These are phyloP conservation scores for Triticum dicoccoides DNA, from an alignment of 176 grass and related monocot species.

Conservation along the genomic window DNA sequence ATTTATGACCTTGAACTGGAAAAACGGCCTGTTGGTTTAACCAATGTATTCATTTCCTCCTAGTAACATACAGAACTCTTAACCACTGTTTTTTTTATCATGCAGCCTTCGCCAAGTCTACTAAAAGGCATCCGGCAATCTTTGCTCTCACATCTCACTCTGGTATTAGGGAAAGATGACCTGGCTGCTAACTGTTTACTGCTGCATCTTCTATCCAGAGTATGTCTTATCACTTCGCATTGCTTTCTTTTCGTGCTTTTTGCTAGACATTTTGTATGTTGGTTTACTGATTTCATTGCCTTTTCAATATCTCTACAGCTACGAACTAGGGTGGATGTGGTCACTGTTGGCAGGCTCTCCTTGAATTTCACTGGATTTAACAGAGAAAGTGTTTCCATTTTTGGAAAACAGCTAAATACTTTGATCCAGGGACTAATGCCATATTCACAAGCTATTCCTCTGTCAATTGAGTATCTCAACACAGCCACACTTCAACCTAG, in stretches of 20 bases:
- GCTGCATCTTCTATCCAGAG: slow-evolving; percentile 91
- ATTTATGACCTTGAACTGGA: background rate
- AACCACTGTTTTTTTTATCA: background rate
- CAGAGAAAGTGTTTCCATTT: slow-evolving; percentile 79
- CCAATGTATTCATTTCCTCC: background rate
- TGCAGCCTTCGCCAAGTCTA: slow-evolving; percentile 71
- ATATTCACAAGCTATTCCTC: slow-evolving; percentile 70
- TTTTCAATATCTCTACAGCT: slow-evolving; percentile 46
- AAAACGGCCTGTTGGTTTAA: background rate
- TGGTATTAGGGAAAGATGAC: slow-evolving; percentile 65
- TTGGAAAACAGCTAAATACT: slow-evolving; percentile 57
- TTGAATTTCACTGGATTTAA: slow-evolving; percentile 88
- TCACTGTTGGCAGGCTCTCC: slow-evolving; percentile 85
- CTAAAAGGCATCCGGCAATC: slow-evolving; percentile 68
- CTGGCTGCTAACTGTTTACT: slow-evolving; percentile 80
- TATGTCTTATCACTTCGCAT: slow-evolving; percentile 15
- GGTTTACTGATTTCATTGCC: background rate
- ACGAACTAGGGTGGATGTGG: slow-evolving; percentile 68
- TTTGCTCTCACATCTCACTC: slow-evolving; percentile 66
- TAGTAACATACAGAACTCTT: background rate
- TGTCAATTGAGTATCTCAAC: slow-evolving; percentile 91
- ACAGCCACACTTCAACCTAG: slow-evolving; percentile 68
- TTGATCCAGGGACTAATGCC: slow-evolving; percentile 71
- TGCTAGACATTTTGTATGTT: background rate
- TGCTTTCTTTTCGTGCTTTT: background rate